phyloP scores from a whole-genome alignment of 1,284 basidiomycete species.

The Cryptococcus hybrid region DNA sequence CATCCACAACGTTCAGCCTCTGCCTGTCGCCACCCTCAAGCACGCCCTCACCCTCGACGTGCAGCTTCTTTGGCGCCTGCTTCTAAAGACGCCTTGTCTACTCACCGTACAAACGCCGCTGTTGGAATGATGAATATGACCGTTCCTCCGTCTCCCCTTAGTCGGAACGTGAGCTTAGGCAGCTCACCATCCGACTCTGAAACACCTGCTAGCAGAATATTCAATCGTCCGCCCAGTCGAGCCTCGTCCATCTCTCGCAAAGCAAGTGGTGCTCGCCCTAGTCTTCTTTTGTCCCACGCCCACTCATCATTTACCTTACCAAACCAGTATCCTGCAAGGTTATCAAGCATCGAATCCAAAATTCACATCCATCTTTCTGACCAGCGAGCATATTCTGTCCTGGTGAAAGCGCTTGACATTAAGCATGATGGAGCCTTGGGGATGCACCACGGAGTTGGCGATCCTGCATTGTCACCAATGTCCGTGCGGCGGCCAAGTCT shows the following conservation, averaged over 20 bases:
- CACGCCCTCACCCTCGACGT: neutral
- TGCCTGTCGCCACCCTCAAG: neutral
- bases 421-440: conserved; percentile 8
- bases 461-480: conserved; percentile 2
- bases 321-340: conserved; percentile 2
- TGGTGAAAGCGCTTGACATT: conserved; percentile 25
- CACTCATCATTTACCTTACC: neutral
- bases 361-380: conserved; percentile 24
- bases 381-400: conserved; percentile 21
- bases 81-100: neutral
- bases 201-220: neutral
- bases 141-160: conserved; percentile 13
- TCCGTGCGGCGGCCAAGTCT: conserved; percentile 7
- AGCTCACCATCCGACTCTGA: conserved; percentile 6
- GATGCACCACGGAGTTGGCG: neutral
- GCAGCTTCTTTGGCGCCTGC: neutral
- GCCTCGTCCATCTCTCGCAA: conserved; percentile 14
- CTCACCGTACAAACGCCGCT: neutral
- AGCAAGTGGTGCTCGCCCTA: neutral
- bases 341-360: neutral
- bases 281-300: neutral
- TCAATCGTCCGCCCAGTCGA: conserved; percentile 13
- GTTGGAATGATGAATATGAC: neutral
- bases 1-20: conserved; percentile 3
- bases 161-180: conserved; percentile 15